These are phyloP conservation scores for Tolypocladium capitatum DNA, from an alignment of 2,329 filamentous ascomycete genomes.

Conservation along the genomic window DNA sequence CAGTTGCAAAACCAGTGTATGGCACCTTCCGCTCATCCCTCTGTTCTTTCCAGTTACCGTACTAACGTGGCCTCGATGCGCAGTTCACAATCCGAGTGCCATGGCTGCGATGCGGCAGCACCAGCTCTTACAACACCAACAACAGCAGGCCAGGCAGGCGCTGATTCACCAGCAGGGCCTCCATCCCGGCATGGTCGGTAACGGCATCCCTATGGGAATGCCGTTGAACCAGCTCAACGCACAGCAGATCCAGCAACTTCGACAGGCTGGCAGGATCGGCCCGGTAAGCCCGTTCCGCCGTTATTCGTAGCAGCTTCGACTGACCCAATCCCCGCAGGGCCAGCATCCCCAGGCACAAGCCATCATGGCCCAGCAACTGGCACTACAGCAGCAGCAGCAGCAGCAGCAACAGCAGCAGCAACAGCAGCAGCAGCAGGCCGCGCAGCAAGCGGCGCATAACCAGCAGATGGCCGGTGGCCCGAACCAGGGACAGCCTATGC, in stretches of 20 bases:
- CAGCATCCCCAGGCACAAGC: constrained; percentile 21
- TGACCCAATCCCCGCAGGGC: constrained; percentile 7
- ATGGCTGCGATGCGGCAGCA: constrained; percentile 38
- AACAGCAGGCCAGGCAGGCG: constrained; percentile 35
- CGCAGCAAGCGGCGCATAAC: constrained; percentile 20
- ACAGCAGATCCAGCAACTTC: constrained; percentile 38
- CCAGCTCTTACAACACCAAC: constrained; percentile 43
- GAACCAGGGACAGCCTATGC: constrained; percentile 32
- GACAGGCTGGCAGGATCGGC: constrained; percentile 24
- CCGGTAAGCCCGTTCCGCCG: constrained; percentile 23
- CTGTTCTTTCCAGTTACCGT: background rate
- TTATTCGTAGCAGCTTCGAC: background rate
- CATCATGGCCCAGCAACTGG: constrained; percentile 35
- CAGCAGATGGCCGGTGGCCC: constrained; percentile 27
- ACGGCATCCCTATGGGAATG: constrained; percentile 40
- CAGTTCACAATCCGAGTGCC: constrained; percentile 23
- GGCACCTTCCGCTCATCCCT: constrained; percentile 2
- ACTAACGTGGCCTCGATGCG: background rate
- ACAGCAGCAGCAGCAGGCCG: constrained; percentile 22
- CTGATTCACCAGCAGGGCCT: constrained; percentile 42
- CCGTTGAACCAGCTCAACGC: constrained; percentile 32
- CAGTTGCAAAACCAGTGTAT: constrained; percentile 22
- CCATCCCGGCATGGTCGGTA: constrained; percentile 33
- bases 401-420: constrained; percentile 29
- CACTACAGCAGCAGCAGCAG: constrained; percentile 28